Conservation (phyloP, 2,329 filamentous ascomycete species). For the Pseudogymnoascus sp. region DNA sequence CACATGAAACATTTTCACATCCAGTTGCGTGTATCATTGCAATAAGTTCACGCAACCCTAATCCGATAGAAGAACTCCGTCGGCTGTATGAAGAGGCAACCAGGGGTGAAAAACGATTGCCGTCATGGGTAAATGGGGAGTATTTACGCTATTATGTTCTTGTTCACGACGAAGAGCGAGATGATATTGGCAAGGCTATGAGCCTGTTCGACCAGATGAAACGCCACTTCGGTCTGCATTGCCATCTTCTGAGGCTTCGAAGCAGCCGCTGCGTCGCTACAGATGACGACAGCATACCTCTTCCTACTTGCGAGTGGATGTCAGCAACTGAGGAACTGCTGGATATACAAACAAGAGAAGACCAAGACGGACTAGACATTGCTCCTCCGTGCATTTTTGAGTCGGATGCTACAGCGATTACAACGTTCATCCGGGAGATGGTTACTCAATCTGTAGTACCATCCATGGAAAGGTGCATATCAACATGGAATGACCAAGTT, state of each 20-base stretch:
- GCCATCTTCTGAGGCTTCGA: conserved; percentile 79
- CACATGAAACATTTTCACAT: conserved; percentile 90
- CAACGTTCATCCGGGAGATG: conserved; percentile 86
- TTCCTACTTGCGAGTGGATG: conserved; percentile 83
- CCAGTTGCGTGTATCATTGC: conserved; percentile 92
- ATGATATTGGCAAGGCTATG: conserved; percentile 86
- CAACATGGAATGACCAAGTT: conserved; percentile 95
- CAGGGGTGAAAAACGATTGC: conserved; percentile 64
- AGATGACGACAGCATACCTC: conserved; percentile 79
- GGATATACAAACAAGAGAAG: conserved; percentile 61
- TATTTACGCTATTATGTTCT: conserved; percentile 94
- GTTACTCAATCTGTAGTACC: conserved; percentile 91
- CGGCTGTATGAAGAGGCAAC: conserved; percentile 80
- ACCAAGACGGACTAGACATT: conserved; percentile 63
- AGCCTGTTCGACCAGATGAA: conserved; percentile 97
- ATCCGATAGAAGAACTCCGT: conserved; percentile 80
- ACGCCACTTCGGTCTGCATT: conserved; percentile 92
- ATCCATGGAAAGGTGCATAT: conserved; percentile 88
- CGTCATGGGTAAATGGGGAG: conserved; percentile 82
- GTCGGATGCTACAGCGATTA: conserved; percentile 81
- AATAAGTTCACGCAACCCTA: conserved; percentile 79
- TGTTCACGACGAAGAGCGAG: conserved; percentile 91
- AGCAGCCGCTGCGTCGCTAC: conserved; percentile 80
- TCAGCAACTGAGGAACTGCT: conserved; percentile 78
- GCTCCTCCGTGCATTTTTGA: conserved; percentile 78